Base-by-base conservation (phyloP, 2,329 filamentous ascomycete genomes). In the Coccinonectria pachysandricola region DNA sequence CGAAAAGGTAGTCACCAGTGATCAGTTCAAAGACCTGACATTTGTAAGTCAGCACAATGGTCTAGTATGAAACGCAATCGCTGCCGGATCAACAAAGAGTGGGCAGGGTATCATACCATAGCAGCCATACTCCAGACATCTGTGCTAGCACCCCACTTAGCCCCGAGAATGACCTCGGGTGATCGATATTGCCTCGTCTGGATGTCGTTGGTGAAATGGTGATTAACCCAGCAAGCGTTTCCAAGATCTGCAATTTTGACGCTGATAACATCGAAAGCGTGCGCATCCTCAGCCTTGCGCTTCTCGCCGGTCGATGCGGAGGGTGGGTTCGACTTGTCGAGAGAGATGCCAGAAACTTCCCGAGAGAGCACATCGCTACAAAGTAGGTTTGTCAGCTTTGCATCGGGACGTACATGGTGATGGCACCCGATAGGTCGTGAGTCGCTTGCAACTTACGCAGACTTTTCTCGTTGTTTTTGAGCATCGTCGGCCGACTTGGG, bases 41-140 rank as follows among this genome's bases (percentile, higher is more conserved):
- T n/a, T n/a, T n/a, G n/a, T n/a, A n/a, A n/a, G n/a, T n/a, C n/a
- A n/a, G n/a, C n/a, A n/a, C n/a, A n/a, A n/a, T n/a, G n/a, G n/a
- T n/a, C n/a, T n/a, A n/a, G n/a, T n/a, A n/a, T n/a, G n/a, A n/a
- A n/a, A n/a, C n/a, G n/a, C n/a, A n/a, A n/a, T n/a, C n/a, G n/a
- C n/a, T n/a, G 11, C 8, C 12, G 27, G 13, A n/a, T 4, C 8
- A 14, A 17, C 8, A 21, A n/a, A n/a, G 15, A 10, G n/a, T 7
- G 7, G 20, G 5, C 8, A 16, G 4, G n/a, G 2, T 9, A 12
- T 21, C 75, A 46, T 68, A 96, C 91, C 91, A 98, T 98, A 42
- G 83, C 83, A 32, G 91, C 87, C 91, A 98, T 98, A 59, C 88
- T 96, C 91, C 91, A 98, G 6, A 96, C 83, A 57, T 98, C 91